Evolutionary conservation across 371 early-diverging fungal genomes (phyloP).

Genomic region (Mortierella sp.): DNA sequence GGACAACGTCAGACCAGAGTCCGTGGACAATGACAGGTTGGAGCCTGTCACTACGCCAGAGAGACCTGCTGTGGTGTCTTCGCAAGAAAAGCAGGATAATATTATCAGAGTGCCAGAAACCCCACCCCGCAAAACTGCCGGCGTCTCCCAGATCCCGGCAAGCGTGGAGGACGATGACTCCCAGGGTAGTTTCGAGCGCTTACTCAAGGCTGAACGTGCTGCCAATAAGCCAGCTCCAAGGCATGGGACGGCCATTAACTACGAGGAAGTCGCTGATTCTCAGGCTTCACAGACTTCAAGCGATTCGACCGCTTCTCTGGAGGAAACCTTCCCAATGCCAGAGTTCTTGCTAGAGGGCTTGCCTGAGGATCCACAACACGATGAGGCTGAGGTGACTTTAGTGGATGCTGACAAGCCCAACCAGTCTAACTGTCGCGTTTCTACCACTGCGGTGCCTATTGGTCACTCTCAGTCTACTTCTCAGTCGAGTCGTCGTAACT

Average conservation of each 20-base stretch:
- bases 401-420: slow-evolving; percentile 13
- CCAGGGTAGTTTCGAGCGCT: slow-evolving; percentile 8
- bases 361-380: slow-evolving; percentile 13
- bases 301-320: slow-evolving; percentile 15
- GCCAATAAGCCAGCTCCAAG: background rate
- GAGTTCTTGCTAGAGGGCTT: slow-evolving; percentile 15
- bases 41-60: background rate
- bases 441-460: background rate
- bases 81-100: background rate
- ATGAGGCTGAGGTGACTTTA: background rate
- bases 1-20: background rate
- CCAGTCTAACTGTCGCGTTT: background rate
- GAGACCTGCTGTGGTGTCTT: background rate
- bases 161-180: slow-evolving; percentile 33
- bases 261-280: slow-evolving; percentile 18
- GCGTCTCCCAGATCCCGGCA: slow-evolving; percentile 8
- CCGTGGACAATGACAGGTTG: background rate
- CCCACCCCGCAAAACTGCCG: background rate
- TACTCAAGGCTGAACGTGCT: slow-evolving; percentile 4
- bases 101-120: background rate
- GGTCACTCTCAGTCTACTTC: background rate
- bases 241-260: background rate
- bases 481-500: background rate
- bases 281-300: slow-evolving; percentile 21
- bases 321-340: slow-evolving; percentile 28